A percentile compares a stretch with the other conserved stretches of the same genome.
phyloP scores from a whole-genome alignment of 768 basidiomycete species.

The Hericium coralloides region DNA sequence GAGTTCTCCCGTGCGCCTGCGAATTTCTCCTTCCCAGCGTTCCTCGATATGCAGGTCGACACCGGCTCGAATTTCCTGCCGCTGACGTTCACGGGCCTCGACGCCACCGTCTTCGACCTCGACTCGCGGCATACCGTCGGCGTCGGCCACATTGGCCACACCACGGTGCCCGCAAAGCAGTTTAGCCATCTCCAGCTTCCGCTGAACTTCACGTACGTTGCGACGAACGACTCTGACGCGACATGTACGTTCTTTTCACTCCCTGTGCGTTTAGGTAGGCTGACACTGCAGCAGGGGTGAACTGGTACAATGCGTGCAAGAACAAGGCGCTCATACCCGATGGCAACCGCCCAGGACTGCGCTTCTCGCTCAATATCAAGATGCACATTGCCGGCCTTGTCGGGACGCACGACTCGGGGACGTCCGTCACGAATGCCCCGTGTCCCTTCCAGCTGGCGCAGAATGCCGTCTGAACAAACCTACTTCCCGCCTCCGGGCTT shows the following conservation, averaged over 20 bases:
- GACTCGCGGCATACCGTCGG: conserved; percentile 57
- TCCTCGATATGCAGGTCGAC: conserved; percentile 67
- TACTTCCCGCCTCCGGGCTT: neutral
- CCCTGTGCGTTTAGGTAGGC: conserved; percentile 1
- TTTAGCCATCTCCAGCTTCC: conserved; percentile 64
- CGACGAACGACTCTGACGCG: conserved; percentile 68
- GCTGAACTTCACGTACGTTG: conserved; percentile 77
- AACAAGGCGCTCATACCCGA: conserved; percentile 40
- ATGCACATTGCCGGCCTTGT: conserved; percentile 29
- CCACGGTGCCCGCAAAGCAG: conserved; percentile 55
- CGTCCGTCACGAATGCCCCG: conserved; percentile 21
- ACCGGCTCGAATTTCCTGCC: conserved; percentile 72
- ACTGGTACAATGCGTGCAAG: conserved; percentile 73
- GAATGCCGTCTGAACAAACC: conserved; percentile 11
- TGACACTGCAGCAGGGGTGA: conserved; percentile 38
- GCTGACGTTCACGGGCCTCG: conserved; percentile 57
- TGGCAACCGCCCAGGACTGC: conserved; percentile 41
- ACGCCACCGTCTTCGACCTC: conserved; percentile 64
- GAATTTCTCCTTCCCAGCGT: conserved; percentile 84
- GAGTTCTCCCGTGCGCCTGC: conserved; percentile 71
- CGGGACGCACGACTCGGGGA: conserved; percentile 21
- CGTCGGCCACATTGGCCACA: conserved; percentile 49
- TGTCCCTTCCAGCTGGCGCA: conserved; percentile 24
- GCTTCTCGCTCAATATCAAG: conserved; percentile 26
- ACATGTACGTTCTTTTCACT: conserved; percentile 53